Evolutionary conservation across 2,329 filamentous ascomycete genomes (phyloP), one percentile per base, ranked within the genome.

Genomic region (Rutstroemia sp.): DNA sequence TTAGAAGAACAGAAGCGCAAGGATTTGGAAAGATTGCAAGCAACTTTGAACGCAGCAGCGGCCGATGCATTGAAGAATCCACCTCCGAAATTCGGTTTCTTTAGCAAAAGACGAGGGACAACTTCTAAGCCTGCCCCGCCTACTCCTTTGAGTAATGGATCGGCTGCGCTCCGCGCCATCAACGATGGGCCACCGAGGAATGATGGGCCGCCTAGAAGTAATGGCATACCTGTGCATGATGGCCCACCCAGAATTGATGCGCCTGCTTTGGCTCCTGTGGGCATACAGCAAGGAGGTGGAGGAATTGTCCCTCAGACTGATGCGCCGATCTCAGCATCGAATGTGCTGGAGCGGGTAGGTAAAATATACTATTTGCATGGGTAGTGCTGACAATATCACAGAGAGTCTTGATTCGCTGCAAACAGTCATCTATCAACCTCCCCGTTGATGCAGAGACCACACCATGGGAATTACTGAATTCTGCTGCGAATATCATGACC

Each of bases 321-420:
- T 74, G 88, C 88, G 21, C 91, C 91, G 1, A 76, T 86, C 9
- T 91, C 89, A 54, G 89, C 89, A 14, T 86, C 87, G 57, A 95
- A 95, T 72, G 82, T 87, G 59, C 86, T 85, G 47, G 88, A 92
- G 67, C 78, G 90, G 64, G 85, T 88, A 72, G 77, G 83, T 75
- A 23, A 21, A 30, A 8, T 36, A n/a, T n/a, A 17, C 8, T 48
- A 49, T 51, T 30, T 45, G 58, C 52, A 59, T 36, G 10, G 51
- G n/a, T n/a, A 36, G 40, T 61, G 58, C 67, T 73, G 63, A 73
- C 59, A 53, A 52, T 38, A 42, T 60, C 10, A 50, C 59, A 87
- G 80, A 80, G 80, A 63, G 88, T 95, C 17, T 76, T 82, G 36
- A 82, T 96, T 39, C 81, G 86, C 61, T 95, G 83, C 72, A 80